Conservation (phyloP, 2,329 filamentous ascomycete genomes). For the Talaromyces sp. region DNA sequence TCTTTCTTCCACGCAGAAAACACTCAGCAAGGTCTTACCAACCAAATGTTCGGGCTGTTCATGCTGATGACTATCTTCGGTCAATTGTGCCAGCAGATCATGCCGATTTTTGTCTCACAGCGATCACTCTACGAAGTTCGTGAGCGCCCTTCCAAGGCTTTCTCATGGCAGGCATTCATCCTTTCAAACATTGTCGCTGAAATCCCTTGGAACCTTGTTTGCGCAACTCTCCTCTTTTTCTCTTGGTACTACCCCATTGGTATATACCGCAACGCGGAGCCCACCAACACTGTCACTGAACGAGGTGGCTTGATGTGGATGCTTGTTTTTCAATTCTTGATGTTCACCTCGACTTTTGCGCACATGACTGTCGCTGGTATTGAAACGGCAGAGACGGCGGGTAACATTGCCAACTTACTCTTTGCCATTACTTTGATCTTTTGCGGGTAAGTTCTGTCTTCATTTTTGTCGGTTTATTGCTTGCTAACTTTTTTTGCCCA, state of each 20-base stretch:
- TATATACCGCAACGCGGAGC: slow-evolving; percentile 38
- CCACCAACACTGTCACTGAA: slow-evolving; percentile 37
- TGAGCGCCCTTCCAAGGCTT: slow-evolving; percentile 62
- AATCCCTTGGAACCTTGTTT: slow-evolving; percentile 60
- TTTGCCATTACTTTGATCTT: slow-evolving; percentile 58
- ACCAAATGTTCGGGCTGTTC: slow-evolving; percentile 89
- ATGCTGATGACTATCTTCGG: slow-evolving; percentile 79
- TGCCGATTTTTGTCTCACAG: slow-evolving; percentile 56
- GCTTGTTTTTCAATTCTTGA: slow-evolving; percentile 60
- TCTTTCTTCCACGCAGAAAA: slow-evolving; percentile 72
- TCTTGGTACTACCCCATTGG: slow-evolving; percentile 65
- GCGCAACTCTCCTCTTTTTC: slow-evolving; percentile 58
- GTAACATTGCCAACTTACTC: slow-evolving; percentile 57
- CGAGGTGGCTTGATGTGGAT: slow-evolving; percentile 63
- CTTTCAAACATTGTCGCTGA: slow-evolving; percentile 67
- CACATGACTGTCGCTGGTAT: slow-evolving; percentile 69
- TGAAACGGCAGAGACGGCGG: slow-evolving; percentile 63
- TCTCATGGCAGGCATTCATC: slow-evolving; percentile 70
- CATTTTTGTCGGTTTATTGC: not conserved
- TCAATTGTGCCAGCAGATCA: slow-evolving; percentile 48
- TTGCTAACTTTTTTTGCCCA: not conserved
- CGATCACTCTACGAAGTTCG: slow-evolving; percentile 56
- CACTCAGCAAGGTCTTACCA: slow-evolving; percentile 74
- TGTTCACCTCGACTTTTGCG: slow-evolving; percentile 68
- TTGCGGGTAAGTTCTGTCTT: slow-evolving; percentile 30